A percentile compares a stretch with the other conserved stretches of the same genome.
Evolutionary conservation across 2,329 filamentous ascomycete species (phyloP).

Genomic region (Chrysosporium keratinophilum): DNA sequence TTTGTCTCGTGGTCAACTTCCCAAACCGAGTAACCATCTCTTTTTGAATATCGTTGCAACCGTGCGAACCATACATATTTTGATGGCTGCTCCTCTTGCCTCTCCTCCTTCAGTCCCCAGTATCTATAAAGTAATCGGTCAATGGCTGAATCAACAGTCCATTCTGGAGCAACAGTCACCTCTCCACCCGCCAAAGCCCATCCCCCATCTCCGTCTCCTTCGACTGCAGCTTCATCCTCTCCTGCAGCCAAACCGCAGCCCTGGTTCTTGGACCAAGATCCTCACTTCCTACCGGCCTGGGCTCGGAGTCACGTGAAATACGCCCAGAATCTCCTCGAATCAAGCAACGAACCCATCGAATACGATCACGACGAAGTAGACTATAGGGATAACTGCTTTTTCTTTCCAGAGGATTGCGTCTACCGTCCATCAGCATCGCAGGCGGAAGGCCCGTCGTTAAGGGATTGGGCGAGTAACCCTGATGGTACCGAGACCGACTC

Average conservation of each 20-base stretch:
- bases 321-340: conserved; percentile 33
- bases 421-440: conserved; percentile 26
- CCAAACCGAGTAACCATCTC: conserved; percentile 1
- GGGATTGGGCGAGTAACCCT: conserved; percentile 10
- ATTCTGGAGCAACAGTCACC: conserved; percentile 6
- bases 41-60: neutral
- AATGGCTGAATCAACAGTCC: conserved; percentile 11
- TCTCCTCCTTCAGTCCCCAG: neutral
- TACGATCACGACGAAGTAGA: conserved; percentile 36
- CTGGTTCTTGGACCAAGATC: conserved; percentile 12
- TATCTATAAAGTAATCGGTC: conserved; percentile 7
- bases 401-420: conserved; percentile 36
- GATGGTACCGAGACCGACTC: conserved; percentile 20
- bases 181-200: neutral
- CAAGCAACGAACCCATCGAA: conserved; percentile 33
- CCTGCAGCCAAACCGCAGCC: neutral
- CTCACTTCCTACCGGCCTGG: conserved; percentile 30
- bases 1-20: conserved; percentile 9
- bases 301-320: conserved; percentile 30
- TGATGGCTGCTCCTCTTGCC: conserved; percentile 11
- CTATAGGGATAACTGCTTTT: conserved; percentile 35
- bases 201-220: neutral
- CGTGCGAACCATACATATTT: neutral
- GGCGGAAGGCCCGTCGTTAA: neutral
- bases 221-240: neutral